phyloP scores from a whole-genome alignment of 192 early-diverging fungal species.

The Nowakowskiella sp. region DNA sequence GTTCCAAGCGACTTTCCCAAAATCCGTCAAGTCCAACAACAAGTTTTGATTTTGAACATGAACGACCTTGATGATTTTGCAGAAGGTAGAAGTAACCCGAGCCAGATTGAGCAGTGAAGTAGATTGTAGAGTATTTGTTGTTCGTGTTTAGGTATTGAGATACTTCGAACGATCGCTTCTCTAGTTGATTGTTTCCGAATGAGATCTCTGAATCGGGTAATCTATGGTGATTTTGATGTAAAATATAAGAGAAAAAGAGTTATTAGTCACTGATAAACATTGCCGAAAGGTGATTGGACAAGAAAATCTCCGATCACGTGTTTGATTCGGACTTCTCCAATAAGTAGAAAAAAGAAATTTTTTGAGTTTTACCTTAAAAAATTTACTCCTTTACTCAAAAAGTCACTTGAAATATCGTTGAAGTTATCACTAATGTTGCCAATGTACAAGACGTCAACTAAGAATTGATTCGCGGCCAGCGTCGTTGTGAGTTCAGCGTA shows the following conservation, averaged over 20 bases:
- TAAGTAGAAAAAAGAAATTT: too few species aligned
- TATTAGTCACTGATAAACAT: too few species aligned
- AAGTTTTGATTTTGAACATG: conserved; percentile 23
- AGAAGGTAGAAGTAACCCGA: conserved; percentile 26
- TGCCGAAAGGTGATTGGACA: too few species aligned
- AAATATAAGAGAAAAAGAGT: too few species aligned
- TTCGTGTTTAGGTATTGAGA: conserved; percentile 14
- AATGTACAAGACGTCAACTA: conserved; percentile 21
- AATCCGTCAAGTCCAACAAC: conserved; percentile 20
- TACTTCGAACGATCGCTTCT: conserved; percentile 19
- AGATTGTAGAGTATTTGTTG: conserved; percentile 12
- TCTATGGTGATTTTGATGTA: too few species aligned
- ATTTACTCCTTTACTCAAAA: conserved; percentile 9
- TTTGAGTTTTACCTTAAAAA: conserved; percentile 10
- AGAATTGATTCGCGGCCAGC: conserved; percentile 11
- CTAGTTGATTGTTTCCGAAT: conserved; percentile 16
- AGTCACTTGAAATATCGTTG: background rate
- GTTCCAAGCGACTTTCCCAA: conserved; percentile 1
- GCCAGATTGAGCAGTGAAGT: conserved; percentile 19
- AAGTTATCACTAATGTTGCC: conserved; percentile 19
- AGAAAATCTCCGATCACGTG: too few species aligned
- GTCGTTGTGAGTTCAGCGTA: conserved; percentile 14
- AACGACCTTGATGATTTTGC: conserved; percentile 21
- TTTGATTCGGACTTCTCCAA: too few species aligned
- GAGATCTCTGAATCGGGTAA: conserved; percentile 14